Evolutionary conservation across 495 filamentous ascomycete genomes (phyloP), one percentile per base, ranked within the genome.

Genomic region (Lasiosphaeris hirsuta): DNA sequence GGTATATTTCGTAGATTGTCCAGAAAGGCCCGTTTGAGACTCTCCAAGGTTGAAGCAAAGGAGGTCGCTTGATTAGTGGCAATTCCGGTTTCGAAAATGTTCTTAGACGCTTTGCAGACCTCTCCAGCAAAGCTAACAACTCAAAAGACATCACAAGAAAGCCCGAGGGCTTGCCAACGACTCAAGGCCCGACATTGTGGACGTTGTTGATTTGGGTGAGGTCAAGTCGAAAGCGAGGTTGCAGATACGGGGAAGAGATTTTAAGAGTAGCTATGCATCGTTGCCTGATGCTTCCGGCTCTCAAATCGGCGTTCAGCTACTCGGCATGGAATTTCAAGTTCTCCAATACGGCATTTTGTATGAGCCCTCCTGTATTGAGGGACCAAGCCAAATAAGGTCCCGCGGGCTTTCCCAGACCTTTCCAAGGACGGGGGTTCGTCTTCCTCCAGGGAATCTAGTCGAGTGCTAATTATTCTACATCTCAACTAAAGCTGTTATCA

Each of bases 101-200:
- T 39, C 33, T 45, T 43, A 5, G 39, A 23, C 10, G 37, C 15
- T 40, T 44, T 51, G 47, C 37, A 58, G 10, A 52, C 47, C 7
- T 58, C 56, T 19, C 46, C 34, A 11, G 56, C 39, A 17, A 58
- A 58, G 23, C 56, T 58, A 15, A 58, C 23, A 14, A 58, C 40
- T 18, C 45, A 47, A 18, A 58, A 58, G 14, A 58, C 56, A 17
- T 49, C 44, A 33, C 56, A 58, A 33, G 37, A 47, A 15, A 58
- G 56, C 56, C 47, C 47, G 33, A 58, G 47, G 38, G 56, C 56
- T 43, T 43, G 17, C 46, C 47, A 52, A 35, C 35, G 56, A n/a
- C 30, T 58, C 56, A 23, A 52, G 47, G 11, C 56, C 56, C 2
- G 56, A 58, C 56, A 58, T 58, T 10, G 37, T 15, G 34, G 19